Percentiles rank a stretch among this genome's conserved stretches.
Evolutionary conservation across 495 filamentous ascomycete genomes (phyloP).

Genomic region (Penicillium daleae): DNA sequence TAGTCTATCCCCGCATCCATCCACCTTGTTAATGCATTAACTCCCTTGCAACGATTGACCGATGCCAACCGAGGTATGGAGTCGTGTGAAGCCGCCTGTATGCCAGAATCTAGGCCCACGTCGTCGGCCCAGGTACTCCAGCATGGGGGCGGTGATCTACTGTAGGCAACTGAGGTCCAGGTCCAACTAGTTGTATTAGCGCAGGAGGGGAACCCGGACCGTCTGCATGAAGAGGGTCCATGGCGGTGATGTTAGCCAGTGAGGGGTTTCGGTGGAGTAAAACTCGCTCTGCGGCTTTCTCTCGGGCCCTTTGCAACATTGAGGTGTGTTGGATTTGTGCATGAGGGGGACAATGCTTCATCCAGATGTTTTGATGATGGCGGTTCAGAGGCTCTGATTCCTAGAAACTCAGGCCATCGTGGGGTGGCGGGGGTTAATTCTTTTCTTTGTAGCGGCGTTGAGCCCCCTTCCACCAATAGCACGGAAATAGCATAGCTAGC

Average conservation of each 20-base stretch:
- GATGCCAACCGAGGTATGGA: neutral
- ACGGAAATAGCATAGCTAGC: neutral
- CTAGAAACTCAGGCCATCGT: neutral
- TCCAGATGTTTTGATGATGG: neutral
- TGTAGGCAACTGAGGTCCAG: neutral
- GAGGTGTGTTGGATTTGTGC: neutral
- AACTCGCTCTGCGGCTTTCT: neutral
- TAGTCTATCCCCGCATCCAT: neutral
- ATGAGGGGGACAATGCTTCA: neutral
- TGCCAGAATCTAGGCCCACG: neutral
- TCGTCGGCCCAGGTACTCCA: neutral
- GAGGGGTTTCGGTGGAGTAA: neutral
- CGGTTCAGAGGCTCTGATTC: neutral
- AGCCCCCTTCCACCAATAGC: neutral
- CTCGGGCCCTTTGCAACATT: neutral
- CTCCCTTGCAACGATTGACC: neutral
- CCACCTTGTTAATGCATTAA: neutral
- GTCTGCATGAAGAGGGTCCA: neutral
- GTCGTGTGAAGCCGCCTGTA: neutral
- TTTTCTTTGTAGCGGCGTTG: neutral
- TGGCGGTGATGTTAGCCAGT: neutral
- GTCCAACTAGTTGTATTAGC: neutral
- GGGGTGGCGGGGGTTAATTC: neutral
- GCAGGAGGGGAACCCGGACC: conserved; percentile 9
- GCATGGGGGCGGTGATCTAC: conserved; percentile 3